Conservation (phyloP, 2,329 filamentous ascomycete species). For the Fusarium buharicum region DNA sequence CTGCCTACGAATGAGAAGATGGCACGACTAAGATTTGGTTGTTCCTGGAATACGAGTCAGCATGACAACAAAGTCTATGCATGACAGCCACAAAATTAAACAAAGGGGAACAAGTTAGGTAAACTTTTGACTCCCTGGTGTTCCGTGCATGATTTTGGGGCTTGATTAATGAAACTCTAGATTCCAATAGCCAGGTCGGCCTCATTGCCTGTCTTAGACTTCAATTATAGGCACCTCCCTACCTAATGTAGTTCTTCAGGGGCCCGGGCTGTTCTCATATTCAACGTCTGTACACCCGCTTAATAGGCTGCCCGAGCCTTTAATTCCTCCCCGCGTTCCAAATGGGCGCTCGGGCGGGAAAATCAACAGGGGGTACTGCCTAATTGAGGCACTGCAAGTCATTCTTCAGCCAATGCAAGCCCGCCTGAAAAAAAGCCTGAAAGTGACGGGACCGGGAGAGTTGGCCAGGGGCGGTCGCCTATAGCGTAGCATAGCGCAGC, state of each 20-base stretch:
- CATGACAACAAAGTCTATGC: constrained; percentile 10
- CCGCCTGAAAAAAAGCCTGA: constrained; percentile 35
- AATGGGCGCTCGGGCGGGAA: constrained; percentile 28
- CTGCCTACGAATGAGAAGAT: not conserved
- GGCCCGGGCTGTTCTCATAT: constrained; percentile 35
- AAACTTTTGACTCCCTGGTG: constrained; percentile 17
- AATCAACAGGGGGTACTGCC: constrained; percentile 18
- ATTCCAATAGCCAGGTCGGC: constrained; percentile 19
- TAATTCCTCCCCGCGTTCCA: constrained; percentile 41
- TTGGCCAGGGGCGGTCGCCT: constrained; percentile 13
- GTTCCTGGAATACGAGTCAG: constrained; percentile 3
- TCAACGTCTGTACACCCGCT: constrained; percentile 1
- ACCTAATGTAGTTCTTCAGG: too few species aligned
- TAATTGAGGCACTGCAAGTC: constrained; percentile 14
- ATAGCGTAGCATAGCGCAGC: too few species aligned
- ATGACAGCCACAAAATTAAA: constrained; percentile 23
- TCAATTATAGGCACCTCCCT: constrained; percentile 2
- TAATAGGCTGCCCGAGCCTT: constrained; percentile 22
- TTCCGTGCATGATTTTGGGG: constrained; percentile 11
- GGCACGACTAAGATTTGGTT: constrained; percentile 9
- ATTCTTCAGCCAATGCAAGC: constrained; percentile 19
- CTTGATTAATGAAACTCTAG: constrained; percentile 11
- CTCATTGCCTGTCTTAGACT: constrained; percentile 9
- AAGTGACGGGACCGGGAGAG: too few species aligned
- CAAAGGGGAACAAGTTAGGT: constrained; percentile 11